phyloP scores from a whole-genome alignment of 169 alveolate genomes.

The Cyclospora cayetanensis region DNA sequence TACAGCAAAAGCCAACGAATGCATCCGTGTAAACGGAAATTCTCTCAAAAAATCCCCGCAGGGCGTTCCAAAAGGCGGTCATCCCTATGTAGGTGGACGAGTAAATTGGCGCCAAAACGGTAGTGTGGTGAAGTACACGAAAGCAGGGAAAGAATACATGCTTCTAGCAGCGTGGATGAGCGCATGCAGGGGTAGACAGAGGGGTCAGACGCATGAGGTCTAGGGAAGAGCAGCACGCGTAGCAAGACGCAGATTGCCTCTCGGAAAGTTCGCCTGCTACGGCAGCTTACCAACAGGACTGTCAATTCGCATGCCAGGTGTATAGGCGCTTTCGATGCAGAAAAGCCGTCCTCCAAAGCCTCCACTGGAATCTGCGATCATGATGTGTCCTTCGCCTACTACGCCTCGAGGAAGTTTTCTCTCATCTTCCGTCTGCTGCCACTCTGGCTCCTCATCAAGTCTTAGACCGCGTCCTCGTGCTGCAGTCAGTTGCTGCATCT shows the following conservation, averaged over 20 bases:
- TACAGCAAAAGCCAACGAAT: not conserved
- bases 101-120: too few species aligned
- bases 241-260: too few species aligned
- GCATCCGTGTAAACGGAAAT: too few species aligned
- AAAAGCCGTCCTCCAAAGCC: constrained; percentile 34
- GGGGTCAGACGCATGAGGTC: too few species aligned
- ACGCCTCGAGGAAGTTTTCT: not conserved
- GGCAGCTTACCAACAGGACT: constrained; percentile 39
- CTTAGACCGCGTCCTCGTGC: not conserved
- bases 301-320: not conserved
- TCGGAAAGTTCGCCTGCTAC: not conserved
- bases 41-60: too few species aligned
- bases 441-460: not conserved
- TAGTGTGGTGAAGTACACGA: too few species aligned
- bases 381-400: not conserved
- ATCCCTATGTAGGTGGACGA: too few species aligned
- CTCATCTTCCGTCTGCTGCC: not conserved
- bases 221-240: too few species aligned
- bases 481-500: not conserved
- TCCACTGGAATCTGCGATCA: not conserved
- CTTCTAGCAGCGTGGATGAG: too few species aligned
- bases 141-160: too few species aligned
- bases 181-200: too few species aligned
- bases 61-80: too few species aligned
- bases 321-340: not conserved